These are phyloP conservation scores for Fusarium sp. DNA, from an alignment of 2,329 filamentous ascomycete species.

Conservation along the genomic window DNA sequence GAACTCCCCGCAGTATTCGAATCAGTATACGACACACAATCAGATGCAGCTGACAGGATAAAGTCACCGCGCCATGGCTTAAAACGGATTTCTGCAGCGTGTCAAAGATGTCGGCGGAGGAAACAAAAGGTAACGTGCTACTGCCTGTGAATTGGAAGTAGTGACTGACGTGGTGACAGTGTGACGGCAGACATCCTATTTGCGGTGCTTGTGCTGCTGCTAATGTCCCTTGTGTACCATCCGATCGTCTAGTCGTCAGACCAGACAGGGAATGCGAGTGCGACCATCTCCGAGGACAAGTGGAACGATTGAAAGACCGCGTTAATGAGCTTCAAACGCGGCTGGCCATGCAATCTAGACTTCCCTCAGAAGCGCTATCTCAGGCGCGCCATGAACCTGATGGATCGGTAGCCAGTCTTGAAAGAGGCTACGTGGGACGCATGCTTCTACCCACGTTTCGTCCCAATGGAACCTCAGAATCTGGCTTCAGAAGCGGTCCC, in stretches of 20 bases:
- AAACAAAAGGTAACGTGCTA: conserved; percentile 39
- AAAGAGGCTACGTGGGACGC: conserved; percentile 32
- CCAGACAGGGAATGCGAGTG: conserved; percentile 39
- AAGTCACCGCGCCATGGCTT: conserved; percentile 32
- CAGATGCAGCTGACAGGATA: conserved; percentile 6
- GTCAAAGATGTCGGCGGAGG: conserved; percentile 39
- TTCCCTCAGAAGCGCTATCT: background rate
- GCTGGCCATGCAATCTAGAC: conserved; percentile 6
- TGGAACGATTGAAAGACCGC: conserved; percentile 29
- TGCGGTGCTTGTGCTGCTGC: conserved; percentile 36
- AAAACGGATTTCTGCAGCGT: conserved; percentile 38
- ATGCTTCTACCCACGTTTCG: conserved; percentile 42
- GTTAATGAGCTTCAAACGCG: conserved; percentile 32
- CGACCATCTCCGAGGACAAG: conserved; percentile 32
- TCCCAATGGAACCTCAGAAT: conserved; percentile 9
- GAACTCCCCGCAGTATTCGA: conserved; percentile 27
- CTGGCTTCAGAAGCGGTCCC: conserved; percentile 36
- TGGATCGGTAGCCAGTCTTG: conserved; percentile 20
- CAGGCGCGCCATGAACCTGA: conserved; percentile 7
- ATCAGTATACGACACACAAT: conserved; percentile 19
- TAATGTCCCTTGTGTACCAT: conserved; percentile 36
- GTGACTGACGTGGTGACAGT: conserved; percentile 11
- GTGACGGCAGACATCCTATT: conserved; percentile 38
- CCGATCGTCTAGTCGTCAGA: conserved; percentile 38
- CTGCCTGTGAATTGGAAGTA: no score